Evolutionary conservation across 1,284 basidiomycete species (phyloP).

Genomic region (Sporisorium graminicola): DNA sequence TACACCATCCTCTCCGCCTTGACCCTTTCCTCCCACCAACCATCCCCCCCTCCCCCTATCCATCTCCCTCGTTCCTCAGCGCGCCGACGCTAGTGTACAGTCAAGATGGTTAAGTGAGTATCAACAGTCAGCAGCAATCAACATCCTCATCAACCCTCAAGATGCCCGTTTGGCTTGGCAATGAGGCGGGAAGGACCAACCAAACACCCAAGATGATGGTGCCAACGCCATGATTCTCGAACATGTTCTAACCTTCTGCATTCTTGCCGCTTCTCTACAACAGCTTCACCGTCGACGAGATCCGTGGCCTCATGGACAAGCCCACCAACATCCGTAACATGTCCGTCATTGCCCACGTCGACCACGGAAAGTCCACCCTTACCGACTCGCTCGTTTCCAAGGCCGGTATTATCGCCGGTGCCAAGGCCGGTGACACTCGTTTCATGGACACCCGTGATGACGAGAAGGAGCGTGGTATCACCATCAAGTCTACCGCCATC

Average conservation of each 20-base stretch:
- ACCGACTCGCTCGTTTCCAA: conserved; percentile 99
- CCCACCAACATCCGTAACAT: conserved; percentile 93
- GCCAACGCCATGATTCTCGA: not conserved
- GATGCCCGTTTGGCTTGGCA: not conserved
- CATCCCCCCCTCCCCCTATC: conserved; percentile 33
- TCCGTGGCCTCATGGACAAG: conserved; percentile 88
- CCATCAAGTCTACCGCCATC: conserved; percentile 99
- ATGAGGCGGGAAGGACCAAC: not conserved
- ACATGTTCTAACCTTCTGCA: conserved; percentile 21
- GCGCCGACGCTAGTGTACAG: conserved; percentile 52
- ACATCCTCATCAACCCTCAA: conserved; percentile 8
- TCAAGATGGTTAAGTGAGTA: conserved; percentile 62
- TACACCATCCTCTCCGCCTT: conserved; percentile 18
- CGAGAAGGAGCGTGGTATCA: conserved; percentile 99
- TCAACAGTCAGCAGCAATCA: not conserved
- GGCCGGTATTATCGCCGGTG: conserved; percentile 96
- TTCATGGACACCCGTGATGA: conserved; percentile 98
- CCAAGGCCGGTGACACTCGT: conserved; percentile 94
- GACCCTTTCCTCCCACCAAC: conserved; percentile 24
- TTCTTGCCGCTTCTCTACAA: not conserved
- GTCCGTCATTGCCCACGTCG: conserved; percentile 80
- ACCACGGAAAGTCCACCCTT: conserved; percentile 99
- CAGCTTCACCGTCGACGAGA: conserved; percentile 76
- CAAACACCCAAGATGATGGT: not conserved
- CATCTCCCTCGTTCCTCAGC: conserved; percentile 43